phyloP scores from a whole-genome alignment of 164 flowering plant genomes.

The Aristolochia contorta region DNA sequence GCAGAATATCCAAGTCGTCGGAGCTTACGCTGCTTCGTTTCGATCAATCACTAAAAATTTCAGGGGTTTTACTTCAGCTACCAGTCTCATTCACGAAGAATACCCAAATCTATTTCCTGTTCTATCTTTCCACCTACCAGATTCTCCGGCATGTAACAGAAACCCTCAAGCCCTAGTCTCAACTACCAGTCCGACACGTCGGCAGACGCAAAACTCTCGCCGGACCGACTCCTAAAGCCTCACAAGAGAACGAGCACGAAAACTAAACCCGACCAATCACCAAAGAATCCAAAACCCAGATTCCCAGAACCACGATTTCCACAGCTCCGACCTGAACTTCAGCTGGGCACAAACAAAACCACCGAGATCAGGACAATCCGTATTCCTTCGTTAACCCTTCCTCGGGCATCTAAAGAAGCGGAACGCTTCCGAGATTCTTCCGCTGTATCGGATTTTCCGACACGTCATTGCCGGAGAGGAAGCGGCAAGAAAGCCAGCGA shows the following conservation, averaged over 20 bases:
- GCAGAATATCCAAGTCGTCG: not conserved
- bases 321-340: not conserved
- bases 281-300: too few species aligned
- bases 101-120: not conserved
- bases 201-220: not conserved
- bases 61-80: not conserved
- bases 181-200: not conserved
- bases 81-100: constrained; percentile 6
- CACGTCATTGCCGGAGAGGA: not conserved
- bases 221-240: not conserved
- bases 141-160: not conserved
- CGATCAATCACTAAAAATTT: not conserved
- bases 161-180: not conserved
- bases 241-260: not conserved
- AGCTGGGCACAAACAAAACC: not conserved
- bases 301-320: too few species aligned
- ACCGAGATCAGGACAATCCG: too few species aligned
- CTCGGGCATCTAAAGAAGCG: too few species aligned
- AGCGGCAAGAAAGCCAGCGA: constrained; percentile 4
- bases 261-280: too few species aligned
- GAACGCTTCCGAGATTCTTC: too few species aligned
- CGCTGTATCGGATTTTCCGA: too few species aligned
- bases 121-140: not conserved
- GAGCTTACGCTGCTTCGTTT: too few species aligned
- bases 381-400: too few species aligned